phyloP scores from a whole-genome alignment of 768 basidiomycete genomes.

The Inosperma sp. region DNA sequence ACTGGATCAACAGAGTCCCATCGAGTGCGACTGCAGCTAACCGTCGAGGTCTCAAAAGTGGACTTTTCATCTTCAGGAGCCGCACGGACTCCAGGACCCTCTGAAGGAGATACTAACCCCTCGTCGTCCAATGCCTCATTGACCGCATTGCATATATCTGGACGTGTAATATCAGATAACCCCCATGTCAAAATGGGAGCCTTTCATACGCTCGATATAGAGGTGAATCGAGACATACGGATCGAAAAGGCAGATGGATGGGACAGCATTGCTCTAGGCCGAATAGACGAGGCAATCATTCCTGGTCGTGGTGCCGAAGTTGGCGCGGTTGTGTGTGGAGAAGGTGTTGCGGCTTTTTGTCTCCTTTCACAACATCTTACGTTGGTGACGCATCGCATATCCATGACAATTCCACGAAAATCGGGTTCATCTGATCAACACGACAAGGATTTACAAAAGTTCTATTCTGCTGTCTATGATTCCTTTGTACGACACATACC shows the following conservation, averaged over 20 bases:
- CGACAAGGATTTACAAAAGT: conserved; percentile 85
- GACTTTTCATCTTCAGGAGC: conserved; percentile 73
- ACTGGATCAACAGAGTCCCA: conserved; percentile 95
- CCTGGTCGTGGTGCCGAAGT: conserved; percentile 97
- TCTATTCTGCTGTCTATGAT: conserved; percentile 80
- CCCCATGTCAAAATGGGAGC: conserved; percentile 88
- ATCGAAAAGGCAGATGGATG: conserved; percentile 86
- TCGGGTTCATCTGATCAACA: conserved; percentile 81
- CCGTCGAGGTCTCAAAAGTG: conserved; percentile 72
- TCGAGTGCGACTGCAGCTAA: conserved; percentile 80
- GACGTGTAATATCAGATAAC: conserved; percentile 83
- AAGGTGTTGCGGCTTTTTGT: conserved; percentile 93
- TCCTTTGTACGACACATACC: conserved; percentile 90
- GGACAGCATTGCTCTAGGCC: conserved; percentile 82
- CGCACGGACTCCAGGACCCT: conserved; percentile 41
- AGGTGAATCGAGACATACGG: conserved; percentile 83
- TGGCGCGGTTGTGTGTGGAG: conserved; percentile 92
- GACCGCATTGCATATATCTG: conserved; percentile 78
- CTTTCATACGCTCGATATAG: conserved; percentile 91
- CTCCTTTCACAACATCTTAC: conserved; percentile 97
- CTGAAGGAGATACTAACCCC: conserved; percentile 34
- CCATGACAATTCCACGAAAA: conserved; percentile 87
- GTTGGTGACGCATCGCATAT: conserved; percentile 83
- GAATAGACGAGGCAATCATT: conserved; percentile 83
- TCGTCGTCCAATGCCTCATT: conserved; percentile 31